Evolutionary conservation across 129 eudicot species (phyloP).

Genomic region (Tagetes erecta): DNA sequence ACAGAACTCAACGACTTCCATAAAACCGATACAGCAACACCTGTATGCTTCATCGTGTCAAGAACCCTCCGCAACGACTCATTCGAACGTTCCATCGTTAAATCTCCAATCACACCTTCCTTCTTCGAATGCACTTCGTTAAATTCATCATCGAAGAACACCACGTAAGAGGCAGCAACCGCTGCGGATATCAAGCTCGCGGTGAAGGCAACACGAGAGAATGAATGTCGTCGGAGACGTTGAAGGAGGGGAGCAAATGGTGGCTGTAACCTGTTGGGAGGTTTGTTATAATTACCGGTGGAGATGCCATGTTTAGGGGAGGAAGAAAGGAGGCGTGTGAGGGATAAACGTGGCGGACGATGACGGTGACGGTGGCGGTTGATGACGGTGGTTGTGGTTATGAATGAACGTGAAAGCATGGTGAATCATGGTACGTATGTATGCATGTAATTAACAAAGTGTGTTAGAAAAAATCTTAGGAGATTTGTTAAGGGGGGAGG

Average conservation of each 20-base stretch:
- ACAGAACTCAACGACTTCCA: slow-evolving; percentile 85
- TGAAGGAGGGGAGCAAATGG: slow-evolving; percentile 27
- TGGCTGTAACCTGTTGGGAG: slow-evolving; percentile 12
- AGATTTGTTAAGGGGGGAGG: neutral
- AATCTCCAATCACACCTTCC: slow-evolving; percentile 28
- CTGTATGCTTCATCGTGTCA: slow-evolving; percentile 63
- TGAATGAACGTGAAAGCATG: slow-evolving; percentile 24
- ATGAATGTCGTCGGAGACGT: slow-evolving; percentile 26
- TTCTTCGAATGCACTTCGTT: neutral
- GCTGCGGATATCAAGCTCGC: slow-evolving; percentile 51
- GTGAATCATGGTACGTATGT: slow-evolving; percentile 12
- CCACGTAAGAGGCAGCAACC: slow-evolving; percentile 32
- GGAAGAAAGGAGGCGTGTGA: slow-evolving; percentile 40
- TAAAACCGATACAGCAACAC: slow-evolving; percentile 74
- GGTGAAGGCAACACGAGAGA: slow-evolving; percentile 43
- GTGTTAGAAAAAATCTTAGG: neutral
- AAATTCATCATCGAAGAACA: slow-evolving; percentile 21
- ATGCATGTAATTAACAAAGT: neutral
- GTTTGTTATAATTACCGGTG: slow-evolving; percentile 13
- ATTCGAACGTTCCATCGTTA: slow-evolving; percentile 48
- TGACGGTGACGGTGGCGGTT: slow-evolving; percentile 32
- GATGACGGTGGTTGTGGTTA: slow-evolving; percentile 22
- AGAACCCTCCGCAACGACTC: slow-evolving; percentile 46
- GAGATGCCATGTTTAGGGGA: slow-evolving; percentile 27
- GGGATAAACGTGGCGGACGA: slow-evolving; percentile 12